Conservation (phyloP, 129 eudicot species). For the Daucus carota region DH1_v3.0 NC_030387.2:41198001-41198500, state of each 20-base stretch:
- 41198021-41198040: neutral
- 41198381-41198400: constrained; percentile 58
- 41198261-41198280: constrained; percentile 42
- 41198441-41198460: constrained; percentile 70
- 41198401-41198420: constrained; percentile 48
- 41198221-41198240: constrained; percentile 86
- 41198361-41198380: constrained; percentile 84
- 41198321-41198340: constrained; percentile 66
- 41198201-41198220: constrained; percentile 43
- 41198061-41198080: constrained; percentile 24
- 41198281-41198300: constrained; percentile 56
- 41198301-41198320: constrained; percentile 48
- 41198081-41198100: constrained; percentile 74
- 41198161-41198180: constrained; percentile 77
- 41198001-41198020: too few species aligned
- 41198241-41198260: constrained; percentile 66
- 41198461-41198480: constrained; percentile 65
- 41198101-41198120: constrained; percentile 95
- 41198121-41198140: constrained; percentile 95
- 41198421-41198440: constrained; percentile 34
- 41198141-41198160: constrained; percentile 90
- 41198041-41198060: neutral
- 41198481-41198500: constrained; percentile 60
- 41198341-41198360: constrained; percentile 57
- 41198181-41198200: constrained; percentile 14